A percentile compares a stretch with the other conserved stretches of the same genome.
These are phyloP conservation scores for Gillenia trifoliata DNA, from an alignment of 306 rosid species.

Conservation along the genomic window DNA sequence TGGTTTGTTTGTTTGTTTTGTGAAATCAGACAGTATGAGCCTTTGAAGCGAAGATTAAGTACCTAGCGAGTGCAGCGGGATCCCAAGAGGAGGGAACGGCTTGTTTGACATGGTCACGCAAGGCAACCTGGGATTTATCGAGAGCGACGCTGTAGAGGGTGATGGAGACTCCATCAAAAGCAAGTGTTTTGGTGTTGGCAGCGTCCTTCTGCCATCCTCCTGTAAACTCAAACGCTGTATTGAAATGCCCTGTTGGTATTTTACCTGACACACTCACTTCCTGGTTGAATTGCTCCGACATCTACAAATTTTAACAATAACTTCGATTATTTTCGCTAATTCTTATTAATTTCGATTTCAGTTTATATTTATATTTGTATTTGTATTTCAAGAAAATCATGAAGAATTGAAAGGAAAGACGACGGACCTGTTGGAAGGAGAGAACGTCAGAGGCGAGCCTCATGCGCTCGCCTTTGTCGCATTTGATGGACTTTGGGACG, in stretches of 20 bases:
- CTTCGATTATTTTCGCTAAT: not conserved
- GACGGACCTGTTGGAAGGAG: constrained; percentile 71
- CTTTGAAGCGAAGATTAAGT: not conserved
- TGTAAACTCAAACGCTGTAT: constrained; percentile 60
- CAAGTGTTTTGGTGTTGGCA: constrained; percentile 68
- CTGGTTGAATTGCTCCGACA: constrained; percentile 90
- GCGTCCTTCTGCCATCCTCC: constrained; percentile 87
- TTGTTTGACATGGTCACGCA: constrained; percentile 60
- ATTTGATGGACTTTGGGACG: constrained; percentile 77
- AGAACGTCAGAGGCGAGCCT: constrained; percentile 69
- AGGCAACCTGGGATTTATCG: constrained; percentile 56
- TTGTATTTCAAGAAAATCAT: not conserved
- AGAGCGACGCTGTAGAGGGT: constrained; percentile 65
- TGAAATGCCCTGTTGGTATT: constrained; percentile 84
- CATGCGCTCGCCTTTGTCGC: constrained; percentile 84
- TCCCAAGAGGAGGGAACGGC: constrained; percentile 89
- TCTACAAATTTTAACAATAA: no score
- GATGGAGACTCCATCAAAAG: constrained; percentile 69
- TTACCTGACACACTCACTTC: constrained; percentile 71
- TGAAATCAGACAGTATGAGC: not conserved
- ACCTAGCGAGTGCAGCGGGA: constrained; percentile 80
- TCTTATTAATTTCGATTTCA: not conserved
- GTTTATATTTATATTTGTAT: no score
- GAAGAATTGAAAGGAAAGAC: not conserved
- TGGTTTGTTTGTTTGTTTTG: not conserved